A percentile compares a stretch with the other conserved stretches of the same genome.
These are phyloP conservation scores for Globisporangium mamillatum DNA, from an alignment of 352 stramenopile species.

Conservation along the genomic window DNA sequence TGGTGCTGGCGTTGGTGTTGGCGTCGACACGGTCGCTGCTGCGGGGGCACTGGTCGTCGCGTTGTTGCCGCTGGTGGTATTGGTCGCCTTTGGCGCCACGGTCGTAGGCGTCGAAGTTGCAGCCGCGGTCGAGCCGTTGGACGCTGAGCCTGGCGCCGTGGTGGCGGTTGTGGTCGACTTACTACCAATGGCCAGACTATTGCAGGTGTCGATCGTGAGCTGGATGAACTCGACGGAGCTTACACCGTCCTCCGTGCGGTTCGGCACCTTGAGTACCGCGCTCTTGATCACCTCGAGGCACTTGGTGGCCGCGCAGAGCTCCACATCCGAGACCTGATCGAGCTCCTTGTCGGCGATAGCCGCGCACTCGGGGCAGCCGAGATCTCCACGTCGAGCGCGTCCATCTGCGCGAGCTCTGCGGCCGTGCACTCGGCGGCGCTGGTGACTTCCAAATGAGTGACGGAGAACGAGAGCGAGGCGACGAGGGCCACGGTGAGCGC, in stretches of 20 bases:
- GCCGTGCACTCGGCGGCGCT: not conserved
- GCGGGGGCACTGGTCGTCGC: not conserved
- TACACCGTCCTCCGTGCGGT: not conserved
- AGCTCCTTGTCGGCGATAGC: not conserved
- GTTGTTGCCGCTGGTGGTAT: not conserved
- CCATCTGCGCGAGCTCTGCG: not conserved
- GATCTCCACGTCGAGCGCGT: not conserved
- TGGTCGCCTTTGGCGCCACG: not conserved
- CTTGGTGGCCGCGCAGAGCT: not conserved
- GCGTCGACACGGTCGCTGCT: not conserved
- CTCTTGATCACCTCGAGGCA: not conserved
- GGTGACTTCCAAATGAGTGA: not conserved
- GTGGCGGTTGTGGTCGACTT: not conserved
- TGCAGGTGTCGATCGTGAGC: not conserved
- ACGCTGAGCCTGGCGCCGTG: not conserved
- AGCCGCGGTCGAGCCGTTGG: not conserved
- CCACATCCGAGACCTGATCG: not conserved
- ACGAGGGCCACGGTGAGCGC: not conserved
- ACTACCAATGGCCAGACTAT: not conserved
- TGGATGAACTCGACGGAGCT: constrained; percentile 2
- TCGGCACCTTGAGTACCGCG: not conserved
- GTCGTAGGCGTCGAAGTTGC: not conserved
- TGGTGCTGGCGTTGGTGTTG: not conserved
- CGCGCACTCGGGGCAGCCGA: not conserved
- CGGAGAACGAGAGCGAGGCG: not conserved